Evolutionary conservation across 345 rosid genomes (phyloP).

Genomic region (Moricandia moricandioides): DNA sequence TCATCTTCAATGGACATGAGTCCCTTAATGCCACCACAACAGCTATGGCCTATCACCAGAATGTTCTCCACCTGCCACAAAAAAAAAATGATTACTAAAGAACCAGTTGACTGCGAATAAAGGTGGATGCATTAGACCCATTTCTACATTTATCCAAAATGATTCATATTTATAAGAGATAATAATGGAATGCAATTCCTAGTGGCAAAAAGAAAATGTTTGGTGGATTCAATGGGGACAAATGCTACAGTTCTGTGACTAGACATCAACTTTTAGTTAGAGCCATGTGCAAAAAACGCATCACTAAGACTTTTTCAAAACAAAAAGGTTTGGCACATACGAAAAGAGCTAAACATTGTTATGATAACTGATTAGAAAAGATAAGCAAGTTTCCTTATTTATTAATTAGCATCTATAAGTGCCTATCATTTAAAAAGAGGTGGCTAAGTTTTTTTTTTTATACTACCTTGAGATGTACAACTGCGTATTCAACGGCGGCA

Average conservation of each 20-base stretch:
- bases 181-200: conserved; percentile 2
- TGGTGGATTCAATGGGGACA: conserved; percentile 22
- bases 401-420: neutral
- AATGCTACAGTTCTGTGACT: conserved; percentile 7
- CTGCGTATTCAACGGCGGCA: conserved; percentile 88
- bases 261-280: conserved; percentile 15
- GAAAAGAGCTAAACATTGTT: neutral
- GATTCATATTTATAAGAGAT: neutral
- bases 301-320: conserved; percentile 9
- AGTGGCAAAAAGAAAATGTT: conserved; percentile 8
- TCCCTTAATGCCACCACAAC: conserved; percentile 95
- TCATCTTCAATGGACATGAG: conserved; percentile 81
- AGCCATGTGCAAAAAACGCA: conserved; percentile 19
- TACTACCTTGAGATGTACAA: conserved; percentile 94
- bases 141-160: conserved; percentile 20
- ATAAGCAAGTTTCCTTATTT: conserved; percentile 7
- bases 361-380: neutral
- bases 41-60: conserved; percentile 88
- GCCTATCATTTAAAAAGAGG: conserved; percentile 20
- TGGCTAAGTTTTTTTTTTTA: neutral
- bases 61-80: conserved; percentile 61
- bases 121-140: conserved; percentile 18
- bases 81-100: neutral
- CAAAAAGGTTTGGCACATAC: neutral
- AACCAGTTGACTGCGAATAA: neutral